These are phyloP conservation scores for Talaromyces wortmannii DNA, from an alignment of 495 filamentous ascomycete species.

Conservation along the genomic window DNA sequence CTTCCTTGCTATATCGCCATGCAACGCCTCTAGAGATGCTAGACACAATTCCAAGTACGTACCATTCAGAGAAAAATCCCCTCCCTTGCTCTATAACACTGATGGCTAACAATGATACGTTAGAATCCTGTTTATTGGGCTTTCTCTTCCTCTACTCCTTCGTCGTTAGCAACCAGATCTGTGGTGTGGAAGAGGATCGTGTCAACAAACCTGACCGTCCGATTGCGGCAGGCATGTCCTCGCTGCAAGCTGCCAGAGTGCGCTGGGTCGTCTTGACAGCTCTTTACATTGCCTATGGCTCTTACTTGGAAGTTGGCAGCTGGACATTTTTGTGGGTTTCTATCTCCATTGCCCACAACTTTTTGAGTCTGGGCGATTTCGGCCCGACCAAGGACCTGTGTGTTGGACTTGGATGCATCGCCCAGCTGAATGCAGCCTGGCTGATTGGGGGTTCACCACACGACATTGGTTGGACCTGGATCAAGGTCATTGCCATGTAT, in stretches of 20 bases:
- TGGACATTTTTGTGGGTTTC: constrained; percentile 4
- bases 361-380: constrained; percentile 3
- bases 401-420: background rate
- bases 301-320: background rate
- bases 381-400: constrained; percentile 5
- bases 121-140: constrained; percentile 1
- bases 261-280: constrained; percentile 2
- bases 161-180: constrained; percentile 3
- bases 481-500: constrained; percentile 4
- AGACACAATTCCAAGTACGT: background rate
- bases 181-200: background rate
- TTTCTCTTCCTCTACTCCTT: constrained; percentile 1
- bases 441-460: constrained; percentile 3
- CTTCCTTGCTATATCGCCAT: constrained; percentile 2
- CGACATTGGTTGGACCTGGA: constrained; percentile 5
- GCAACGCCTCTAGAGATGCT: background rate
- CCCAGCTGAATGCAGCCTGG: constrained; percentile 4
- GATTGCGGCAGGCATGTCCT: background rate
- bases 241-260: background rate
- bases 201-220: constrained; percentile 6
- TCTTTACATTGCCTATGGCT: constrained; percentile 1
- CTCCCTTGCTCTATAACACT: background rate
- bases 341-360: constrained; percentile 2
- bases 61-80: background rate
- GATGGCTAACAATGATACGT: background rate